phyloP scores from a whole-genome alignment of 441 rosid genomes.

The Biscutella auriculata region DNA sequence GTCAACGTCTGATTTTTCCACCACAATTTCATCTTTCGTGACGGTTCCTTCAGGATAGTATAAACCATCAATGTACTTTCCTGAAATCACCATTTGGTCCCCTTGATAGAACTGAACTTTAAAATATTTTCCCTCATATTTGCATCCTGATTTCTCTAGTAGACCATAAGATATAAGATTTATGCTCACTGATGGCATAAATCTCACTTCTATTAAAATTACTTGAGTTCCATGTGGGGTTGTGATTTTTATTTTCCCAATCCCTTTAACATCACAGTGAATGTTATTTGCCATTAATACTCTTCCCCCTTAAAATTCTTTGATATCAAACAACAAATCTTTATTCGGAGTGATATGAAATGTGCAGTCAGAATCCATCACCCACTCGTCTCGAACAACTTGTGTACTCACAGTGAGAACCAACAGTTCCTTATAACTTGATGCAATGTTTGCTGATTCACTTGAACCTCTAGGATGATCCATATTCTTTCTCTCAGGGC shows the following conservation, averaged over 20 bases:
- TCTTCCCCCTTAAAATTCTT: background rate
- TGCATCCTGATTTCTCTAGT: background rate
- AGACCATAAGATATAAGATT: background rate
- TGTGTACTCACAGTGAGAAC: background rate
- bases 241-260: too few species aligned
- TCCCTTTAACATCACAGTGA: background rate
- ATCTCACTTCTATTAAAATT: too few species aligned
- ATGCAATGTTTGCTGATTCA: too few species aligned
- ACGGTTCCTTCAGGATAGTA: background rate
- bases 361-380: background rate
- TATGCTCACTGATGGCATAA: background rate
- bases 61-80: background rate
- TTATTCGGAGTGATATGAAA: background rate
- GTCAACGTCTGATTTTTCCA: background rate
- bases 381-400: background rate
- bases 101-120: background rate
- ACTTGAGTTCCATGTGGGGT: background rate
- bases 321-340: background rate
- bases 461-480: background rate
- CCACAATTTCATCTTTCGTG: background rate
- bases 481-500: background rate
- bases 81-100: background rate
- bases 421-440: background rate
- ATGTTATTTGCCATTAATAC: background rate
- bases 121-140: background rate